Evolutionary conservation across 2,329 filamentous ascomycete genomes (phyloP), one percentile per base, ranked within the genome.

Genomic region (Monosporascus ibericus): DNA sequence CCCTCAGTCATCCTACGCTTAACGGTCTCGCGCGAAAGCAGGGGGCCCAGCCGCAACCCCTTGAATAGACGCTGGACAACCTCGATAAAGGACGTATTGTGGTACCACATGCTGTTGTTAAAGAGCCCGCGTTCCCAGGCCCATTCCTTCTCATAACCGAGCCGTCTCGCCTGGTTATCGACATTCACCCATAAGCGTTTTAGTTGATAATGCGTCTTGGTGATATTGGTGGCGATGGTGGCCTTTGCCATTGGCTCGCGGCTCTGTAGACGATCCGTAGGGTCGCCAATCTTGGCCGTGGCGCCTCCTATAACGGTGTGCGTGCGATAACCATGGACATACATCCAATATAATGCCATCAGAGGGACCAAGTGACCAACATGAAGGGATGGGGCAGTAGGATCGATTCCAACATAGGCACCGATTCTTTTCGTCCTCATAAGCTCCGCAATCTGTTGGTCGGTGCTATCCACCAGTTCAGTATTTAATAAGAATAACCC

Each of bases 91-190:
- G 84, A 77, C 44, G 89, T 71, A 39, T 80, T 82, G 59, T 87
- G 82, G 73, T 92, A 83, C 94, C 94, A 99, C 48, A 77, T 76
- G 57, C 84, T 87, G 69, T 99, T 99, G 72, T 96, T 95, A 27
- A 85, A 68, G 38, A 96, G 63, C 22, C 80, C 81, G 51, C 84
- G 81, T 57, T 76, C 82, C 75, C 88, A 89, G 5, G 81, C 77
- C 76, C 80, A 85, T 44, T 85, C 73, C 54, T 75, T 75, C 25
- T 79, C 55, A 64, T 84, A 87, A 4, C 86, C 85, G 64, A 87
- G 84, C 58, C 82, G 85, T 50, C 71, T 69, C 5, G 81, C 87
- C 58, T 89, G 79, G 0, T 63, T 62, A 47, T 90, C 83, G 34
- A 92, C 87, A 60, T 92, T 90, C 20, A 66, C 59, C 82, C 91